These are phyloP conservation scores for Pezicula neosporulosa DNA, from an alignment of 2,329 filamentous ascomycete genomes.

Conservation along the genomic window DNA sequence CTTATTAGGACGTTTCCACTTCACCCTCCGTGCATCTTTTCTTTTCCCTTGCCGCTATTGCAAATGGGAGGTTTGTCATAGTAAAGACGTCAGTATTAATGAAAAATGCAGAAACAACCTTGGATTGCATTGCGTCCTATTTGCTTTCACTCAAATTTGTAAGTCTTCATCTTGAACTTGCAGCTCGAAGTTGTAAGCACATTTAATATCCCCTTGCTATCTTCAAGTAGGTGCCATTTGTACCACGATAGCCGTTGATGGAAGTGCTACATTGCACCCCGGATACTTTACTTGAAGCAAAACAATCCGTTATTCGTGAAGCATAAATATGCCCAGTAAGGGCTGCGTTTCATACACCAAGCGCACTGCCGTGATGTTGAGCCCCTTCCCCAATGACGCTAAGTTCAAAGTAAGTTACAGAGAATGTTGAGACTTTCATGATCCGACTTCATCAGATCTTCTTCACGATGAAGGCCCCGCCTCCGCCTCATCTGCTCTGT, in stretches of 20 bases:
- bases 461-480: conserved; percentile 6
- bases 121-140: too few relatives aligned
- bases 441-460: conserved; percentile 7
- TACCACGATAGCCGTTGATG: not conserved
- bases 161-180: too few relatives aligned
- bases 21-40: not conserved
- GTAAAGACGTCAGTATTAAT: too few relatives aligned
- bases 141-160: too few relatives aligned
- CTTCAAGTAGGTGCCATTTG: too few relatives aligned
- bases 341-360: not conserved
- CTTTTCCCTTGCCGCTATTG: not conserved
- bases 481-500: conserved; percentile 7
- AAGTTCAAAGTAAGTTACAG: conserved; percentile 13
- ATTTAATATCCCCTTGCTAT: too few relatives aligned
- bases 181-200: too few relatives aligned
- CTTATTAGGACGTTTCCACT: not conserved
- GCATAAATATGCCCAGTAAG: not conserved
- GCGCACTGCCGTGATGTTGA: conserved; percentile 1
- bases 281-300: not conserved
- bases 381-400: conserved; percentile 16
- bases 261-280: not conserved
- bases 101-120: too few relatives aligned
- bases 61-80: not conserved
- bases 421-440: not conserved
- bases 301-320: not conserved